Base-by-base conservation (phyloP, 352 stramenopile genomes). In the Globisporangium mamillatum region DNA sequence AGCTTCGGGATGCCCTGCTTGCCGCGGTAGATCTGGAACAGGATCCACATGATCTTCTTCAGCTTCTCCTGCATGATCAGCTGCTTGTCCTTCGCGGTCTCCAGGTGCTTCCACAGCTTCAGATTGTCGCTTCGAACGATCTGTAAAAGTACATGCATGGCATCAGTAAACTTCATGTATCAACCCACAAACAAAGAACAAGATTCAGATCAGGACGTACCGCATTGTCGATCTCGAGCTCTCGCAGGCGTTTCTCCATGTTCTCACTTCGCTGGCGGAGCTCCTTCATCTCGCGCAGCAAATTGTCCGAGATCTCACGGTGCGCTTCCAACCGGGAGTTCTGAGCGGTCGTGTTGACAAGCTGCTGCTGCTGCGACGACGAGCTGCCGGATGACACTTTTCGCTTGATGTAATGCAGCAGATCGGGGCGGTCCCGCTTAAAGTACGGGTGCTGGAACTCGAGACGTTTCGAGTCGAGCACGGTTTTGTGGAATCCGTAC, bases 371-470 rank as follows among this genome's bases (percentile, higher is more conserved):
- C 56, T 83, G 60, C 7, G 64, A 36, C 10, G 74, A 55, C 18
- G 72, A 72, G 5, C 29, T 75, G 29, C 71, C 73, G n/a, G 70
- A 89, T 56, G 85, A 93, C 1, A 95, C 84, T 63, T 97, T 97
- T 60, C 91, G 88, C 64, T 95, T 95, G 64, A 97, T 97, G 25
- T 92, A 78, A 61, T 90, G 85, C 32, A 97, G 75, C 57, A 97
- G 68, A 63, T 97, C 89, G 1, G 86, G 89, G 8, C 89, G 80
- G 27, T 91, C 89, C 46, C 89, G 82, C 70, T 95, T 93, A 66
- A 98, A 98, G 76, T 94, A 92, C 61, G 88, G 88, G 67, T 98
- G 93, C 75, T 93, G 88, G 76, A 98, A 98, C 78, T 98, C 92
- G n/a, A 95, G 78, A 24, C 88, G 84, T 74, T 95, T 97, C 52